Conservation (phyloP, 257 asterid genomes). For the Datura wrightii region DNA sequence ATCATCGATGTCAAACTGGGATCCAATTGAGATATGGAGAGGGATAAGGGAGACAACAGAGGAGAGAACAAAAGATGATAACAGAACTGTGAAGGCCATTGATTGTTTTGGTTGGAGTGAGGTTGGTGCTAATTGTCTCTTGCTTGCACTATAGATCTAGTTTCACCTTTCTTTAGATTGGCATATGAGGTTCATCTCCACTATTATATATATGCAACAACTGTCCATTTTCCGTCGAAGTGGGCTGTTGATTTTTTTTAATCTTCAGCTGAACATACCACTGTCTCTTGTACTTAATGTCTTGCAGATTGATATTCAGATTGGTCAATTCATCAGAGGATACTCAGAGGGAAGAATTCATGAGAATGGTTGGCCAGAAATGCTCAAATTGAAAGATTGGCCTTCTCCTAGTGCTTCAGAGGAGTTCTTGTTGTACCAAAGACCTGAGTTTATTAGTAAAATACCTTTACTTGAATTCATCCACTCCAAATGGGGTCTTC, state of each 20-base stretch:
- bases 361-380: constrained; percentile 70
- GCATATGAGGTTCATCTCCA: constrained; percentile 7
- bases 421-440: constrained; percentile 89
- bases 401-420: constrained; percentile 94
- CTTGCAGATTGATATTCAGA: constrained; percentile 75
- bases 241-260: background rate
- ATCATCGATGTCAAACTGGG: constrained; percentile 74
- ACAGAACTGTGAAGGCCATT: constrained; percentile 80
- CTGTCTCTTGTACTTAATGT: constrained; percentile 39
- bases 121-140: constrained; percentile 49
- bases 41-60: constrained; percentile 81
- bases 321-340: constrained; percentile 86
- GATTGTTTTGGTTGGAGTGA: constrained; percentile 69
- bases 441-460: constrained; percentile 90
- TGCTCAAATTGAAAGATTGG: constrained; percentile 95
- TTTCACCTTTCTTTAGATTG: constrained; percentile 17
- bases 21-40: constrained; percentile 80
- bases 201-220: constrained; percentile 25
- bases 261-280: constrained; percentile 34
- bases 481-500: constrained; percentile 99
- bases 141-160: background rate
- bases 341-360: constrained; percentile 78
- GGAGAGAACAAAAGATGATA: constrained; percentile 72
- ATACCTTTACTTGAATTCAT: constrained; percentile 94
- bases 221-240: constrained; percentile 1